Conservation (phyloP, 371 early-diverging fungal species). For the Rhizopus microsporus region DNA sequence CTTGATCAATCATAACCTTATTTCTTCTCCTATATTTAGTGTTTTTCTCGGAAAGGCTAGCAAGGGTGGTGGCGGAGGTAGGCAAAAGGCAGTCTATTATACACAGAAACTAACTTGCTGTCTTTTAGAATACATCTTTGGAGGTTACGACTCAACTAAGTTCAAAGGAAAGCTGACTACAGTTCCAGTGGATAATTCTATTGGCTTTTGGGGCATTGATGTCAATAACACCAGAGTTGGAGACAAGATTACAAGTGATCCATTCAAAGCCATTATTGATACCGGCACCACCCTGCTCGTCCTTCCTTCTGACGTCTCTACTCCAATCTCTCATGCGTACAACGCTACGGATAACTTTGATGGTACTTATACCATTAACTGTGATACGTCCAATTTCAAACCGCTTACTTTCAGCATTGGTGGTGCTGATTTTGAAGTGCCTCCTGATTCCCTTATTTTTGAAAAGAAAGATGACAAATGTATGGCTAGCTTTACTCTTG, state of each 20-base stretch:
- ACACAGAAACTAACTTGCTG: not conserved
- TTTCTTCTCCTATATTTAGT: conserved; percentile 35
- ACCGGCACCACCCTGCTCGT: conserved; percentile 66
- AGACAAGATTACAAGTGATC: conserved; percentile 1
- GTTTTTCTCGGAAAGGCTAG: conserved; percentile 30
- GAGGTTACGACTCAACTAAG: conserved; percentile 45
- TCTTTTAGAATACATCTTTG: conserved; percentile 38
- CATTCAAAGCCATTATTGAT: conserved; percentile 52
- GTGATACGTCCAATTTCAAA: conserved; percentile 17
- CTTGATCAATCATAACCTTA: conserved; percentile 39
- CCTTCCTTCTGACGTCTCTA: conserved; percentile 41
- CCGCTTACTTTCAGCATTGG: conserved; percentile 21
- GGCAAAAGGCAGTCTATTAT: not conserved
- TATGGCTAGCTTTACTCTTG: conserved; percentile 25
- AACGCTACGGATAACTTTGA: conserved; percentile 24
- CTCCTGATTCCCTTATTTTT: conserved; percentile 20
- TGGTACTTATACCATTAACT: conserved; percentile 25
- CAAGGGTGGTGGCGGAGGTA: conserved; percentile 38
- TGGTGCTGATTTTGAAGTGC: conserved; percentile 20
- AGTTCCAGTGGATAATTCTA: conserved; percentile 45
- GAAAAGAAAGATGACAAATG: conserved; percentile 14
- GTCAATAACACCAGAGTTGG: conserved; percentile 31
- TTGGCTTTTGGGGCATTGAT: conserved; percentile 49
- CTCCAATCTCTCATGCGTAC: conserved; percentile 16
- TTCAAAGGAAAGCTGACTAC: conserved; percentile 51